These are phyloP conservation scores for Ganoderma resinaceum DNA, from an alignment of 1,284 basidiomycete species.

Conservation along the genomic window DNA sequence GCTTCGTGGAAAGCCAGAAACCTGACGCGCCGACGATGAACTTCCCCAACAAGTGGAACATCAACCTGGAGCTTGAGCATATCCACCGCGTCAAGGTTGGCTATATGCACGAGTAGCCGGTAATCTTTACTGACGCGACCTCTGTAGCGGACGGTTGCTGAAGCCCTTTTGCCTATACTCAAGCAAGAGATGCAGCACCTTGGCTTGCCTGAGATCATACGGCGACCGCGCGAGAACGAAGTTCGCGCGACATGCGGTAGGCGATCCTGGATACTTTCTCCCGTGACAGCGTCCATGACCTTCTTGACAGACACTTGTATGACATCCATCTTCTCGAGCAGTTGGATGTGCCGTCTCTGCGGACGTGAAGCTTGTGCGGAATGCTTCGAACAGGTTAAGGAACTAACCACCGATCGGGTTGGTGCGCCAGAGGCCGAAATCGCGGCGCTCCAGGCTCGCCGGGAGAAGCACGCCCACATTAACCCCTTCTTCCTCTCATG, in stretches of 20 bases:
- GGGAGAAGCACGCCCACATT: conserved; percentile 66
- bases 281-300: conserved; percentile 20
- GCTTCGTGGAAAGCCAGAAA: conserved; percentile 69
- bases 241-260: conserved; percentile 85
- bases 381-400: conserved; percentile 78
- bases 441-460: conserved; percentile 52
- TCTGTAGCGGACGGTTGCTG: conserved; percentile 68
- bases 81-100: conserved; percentile 67
- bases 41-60: conserved; percentile 75
- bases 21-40: conserved; percentile 64
- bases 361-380: conserved; percentile 90
- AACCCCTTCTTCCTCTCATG: conserved; percentile 81
- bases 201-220: conserved; percentile 65
- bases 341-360: conserved; percentile 90
- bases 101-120: not conserved
- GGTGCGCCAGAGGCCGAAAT: conserved; percentile 56
- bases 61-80: conserved; percentile 53
- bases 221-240: conserved; percentile 77
- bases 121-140: conserved; percentile 3
- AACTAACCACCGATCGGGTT: conserved; percentile 61
- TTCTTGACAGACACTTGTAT: conserved; percentile 81
- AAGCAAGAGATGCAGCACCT: conserved; percentile 76
- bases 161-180: conserved; percentile 73
- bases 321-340: conserved; percentile 89
- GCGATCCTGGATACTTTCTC: conserved; percentile 36